Base-by-base conservation (phyloP, 371 early-diverging fungal species). In the Coelomomyces lativittatus region DNA sequence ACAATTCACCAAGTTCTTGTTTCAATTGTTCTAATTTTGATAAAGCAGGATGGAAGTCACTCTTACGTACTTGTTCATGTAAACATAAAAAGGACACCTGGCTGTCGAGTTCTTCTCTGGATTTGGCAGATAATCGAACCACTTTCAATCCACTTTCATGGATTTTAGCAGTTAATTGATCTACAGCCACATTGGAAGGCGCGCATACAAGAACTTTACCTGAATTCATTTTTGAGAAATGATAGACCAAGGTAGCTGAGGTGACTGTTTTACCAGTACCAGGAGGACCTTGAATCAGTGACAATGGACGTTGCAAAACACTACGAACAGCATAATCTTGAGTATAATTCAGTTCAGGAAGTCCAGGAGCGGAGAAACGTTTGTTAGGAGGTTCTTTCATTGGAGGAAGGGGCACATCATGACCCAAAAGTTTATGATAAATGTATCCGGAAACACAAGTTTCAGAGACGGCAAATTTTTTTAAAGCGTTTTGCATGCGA, bases 251-350 rank as follows among this genome's bases (percentile, higher is more conserved):
- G 4, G 92, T 88, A 4, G 97, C 91, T 0, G 89, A 87, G 0
- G 96, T 95, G 4, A 96, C 88, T 0, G 98, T 97, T 61, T 98
- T 97, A 50, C 98, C 97, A 0, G 97, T 96, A 50, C 97, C 95
- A 0, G 89, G 90, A 17, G 89, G 91, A 21, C 90, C 98, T 64
- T 98, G 98, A 44, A 98, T 96, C 38, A 98, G 65, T 59, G 86
- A 87, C 9, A 97, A 63, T 4, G 91, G 88, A 52, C 84, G 82
- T 54, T 81, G 79, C 17, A 92, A 67, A 14, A 86, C 88, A 37
- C 83, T 77, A 59, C 88, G 88, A 37, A 97, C 88, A 7, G 98
- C 97, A 51, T 76, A 79, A 0, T 87, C 85, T 63, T 98, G 98
- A 17, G 92, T 93, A 47, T 89, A 86, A 59, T 98, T 98, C n/a